phyloP scores from a whole-genome alignment of 257 asterid species.

The Cordia subcordata region DNA sequence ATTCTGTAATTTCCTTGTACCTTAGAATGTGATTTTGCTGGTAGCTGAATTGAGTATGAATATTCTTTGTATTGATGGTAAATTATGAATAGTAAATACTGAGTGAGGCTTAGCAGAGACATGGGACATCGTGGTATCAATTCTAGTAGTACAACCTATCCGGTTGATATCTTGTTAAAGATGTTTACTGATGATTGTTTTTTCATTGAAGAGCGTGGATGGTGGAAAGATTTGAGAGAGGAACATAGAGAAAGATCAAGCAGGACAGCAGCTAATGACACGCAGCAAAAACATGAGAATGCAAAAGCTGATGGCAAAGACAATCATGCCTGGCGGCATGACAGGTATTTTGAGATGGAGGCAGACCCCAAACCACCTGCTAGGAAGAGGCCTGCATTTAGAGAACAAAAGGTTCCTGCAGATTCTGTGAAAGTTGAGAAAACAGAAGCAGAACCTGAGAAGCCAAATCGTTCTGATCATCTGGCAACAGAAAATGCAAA shows the following conservation, averaged over 20 bases:
- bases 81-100: no score
- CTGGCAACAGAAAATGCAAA: constrained; percentile 31
- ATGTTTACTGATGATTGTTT: constrained; percentile 9
- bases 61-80: no score
- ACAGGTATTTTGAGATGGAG: constrained; percentile 60
- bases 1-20: no score
- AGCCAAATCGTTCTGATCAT: constrained; percentile 29
- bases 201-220: constrained; percentile 58
- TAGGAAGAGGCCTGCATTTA: constrained; percentile 67
- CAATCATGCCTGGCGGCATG: constrained; percentile 59
- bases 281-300: constrained; percentile 39
- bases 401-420: constrained; percentile 60
- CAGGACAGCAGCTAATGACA: constrained; percentile 29
- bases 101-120: no score
- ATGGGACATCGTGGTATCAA: no score
- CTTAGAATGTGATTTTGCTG: no score
- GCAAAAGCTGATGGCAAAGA: constrained; percentile 38
- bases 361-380: constrained; percentile 46
- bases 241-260: constrained; percentile 28
- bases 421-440: constrained; percentile 50
- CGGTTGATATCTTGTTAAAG: no score
- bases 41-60: no score
- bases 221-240: constrained; percentile 60
- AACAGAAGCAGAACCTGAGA: constrained; percentile 25
- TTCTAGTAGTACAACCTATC: no score